These are phyloP conservation scores for Toxoplasma gondii DNA, from an alignment of 169 alveolate genomes.

Conservation along the genomic window DNA sequence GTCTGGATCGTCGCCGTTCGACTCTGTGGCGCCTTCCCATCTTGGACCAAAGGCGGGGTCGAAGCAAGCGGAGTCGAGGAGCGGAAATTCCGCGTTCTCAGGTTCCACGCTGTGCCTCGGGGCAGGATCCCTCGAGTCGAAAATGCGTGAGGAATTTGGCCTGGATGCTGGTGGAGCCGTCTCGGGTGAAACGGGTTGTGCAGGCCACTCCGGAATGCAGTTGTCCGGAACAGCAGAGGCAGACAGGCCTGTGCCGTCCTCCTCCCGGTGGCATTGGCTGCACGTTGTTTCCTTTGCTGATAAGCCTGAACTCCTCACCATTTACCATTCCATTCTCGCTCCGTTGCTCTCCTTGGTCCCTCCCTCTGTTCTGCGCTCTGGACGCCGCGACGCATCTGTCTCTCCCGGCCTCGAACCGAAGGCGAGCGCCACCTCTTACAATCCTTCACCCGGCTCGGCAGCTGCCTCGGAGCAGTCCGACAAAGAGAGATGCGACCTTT, in stretches of 20 bases:
- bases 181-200: background rate
- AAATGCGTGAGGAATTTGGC: background rate
- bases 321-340: background rate
- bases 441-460: background rate
- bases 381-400: background rate
- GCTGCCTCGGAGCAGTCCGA: background rate
- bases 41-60: background rate
- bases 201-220: background rate
- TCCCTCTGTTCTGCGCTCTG: background rate
- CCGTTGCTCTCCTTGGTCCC: conserved; percentile 3
- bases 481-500: background rate
- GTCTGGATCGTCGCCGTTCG: background rate
- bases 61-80: background rate
- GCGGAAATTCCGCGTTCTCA: too few relatives aligned
- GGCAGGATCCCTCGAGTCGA: background rate
- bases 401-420: too few relatives aligned
- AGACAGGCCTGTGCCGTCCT: background rate
- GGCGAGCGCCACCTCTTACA: too few relatives aligned
- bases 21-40: background rate
- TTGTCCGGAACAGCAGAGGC: background rate
- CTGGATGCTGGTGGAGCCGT: background rate
- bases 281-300: conserved; percentile 22
- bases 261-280: conserved; percentile 37
- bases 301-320: conserved; percentile 20
- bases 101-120: too few relatives aligned